Conservation (phyloP, 768 basidiomycete genomes). For the Boletus insuetus region DNA sequence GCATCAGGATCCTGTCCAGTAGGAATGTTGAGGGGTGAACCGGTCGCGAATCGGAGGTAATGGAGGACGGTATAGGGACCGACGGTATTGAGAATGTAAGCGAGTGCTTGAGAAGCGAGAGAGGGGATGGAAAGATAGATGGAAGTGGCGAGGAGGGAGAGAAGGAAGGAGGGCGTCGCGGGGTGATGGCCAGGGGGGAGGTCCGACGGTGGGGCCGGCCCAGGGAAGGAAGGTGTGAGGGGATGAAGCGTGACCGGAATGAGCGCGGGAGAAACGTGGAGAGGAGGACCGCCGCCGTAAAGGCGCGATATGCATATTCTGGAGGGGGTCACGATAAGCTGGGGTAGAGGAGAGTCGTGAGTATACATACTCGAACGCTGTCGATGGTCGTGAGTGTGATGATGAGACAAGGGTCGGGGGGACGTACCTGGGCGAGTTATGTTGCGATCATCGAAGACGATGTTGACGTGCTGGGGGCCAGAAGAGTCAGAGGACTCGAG, state of each 20-base stretch:
- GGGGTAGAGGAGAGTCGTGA: background rate
- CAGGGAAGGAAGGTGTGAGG: constrained; percentile 64
- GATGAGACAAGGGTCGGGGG: background rate
- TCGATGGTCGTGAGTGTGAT: constrained; percentile 9
- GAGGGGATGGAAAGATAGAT: constrained; percentile 83
- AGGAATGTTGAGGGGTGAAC: constrained; percentile 53
- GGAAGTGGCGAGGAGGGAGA: constrained; percentile 84
- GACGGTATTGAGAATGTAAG: constrained; percentile 66
- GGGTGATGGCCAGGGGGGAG: constrained; percentile 61
- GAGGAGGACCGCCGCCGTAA: constrained; percentile 80
- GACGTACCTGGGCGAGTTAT: constrained; percentile 81
- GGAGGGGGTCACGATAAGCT: constrained; percentile 10
- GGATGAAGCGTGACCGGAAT: constrained; percentile 67
- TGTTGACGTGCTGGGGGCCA: constrained; percentile 53
- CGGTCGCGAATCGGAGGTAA: constrained; percentile 83
- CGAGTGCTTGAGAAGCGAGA: constrained; percentile 72
- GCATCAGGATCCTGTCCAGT: constrained; percentile 49
- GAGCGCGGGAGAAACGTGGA: constrained; percentile 63
- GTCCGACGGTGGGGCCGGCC: constrained; percentile 20
- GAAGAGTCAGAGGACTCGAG: constrained; percentile 48
- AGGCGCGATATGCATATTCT: constrained; percentile 85
- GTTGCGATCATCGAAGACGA: constrained; percentile 80
- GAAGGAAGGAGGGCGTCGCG: constrained; percentile 74
- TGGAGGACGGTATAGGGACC: constrained; percentile 73
- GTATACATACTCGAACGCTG: constrained; percentile 83